Percentiles rank a stretch among this genome's conserved stretches.
Evolutionary conservation across 2,329 filamentous ascomycete species (phyloP).

Genomic region (Talaromyces sp.): DNA sequence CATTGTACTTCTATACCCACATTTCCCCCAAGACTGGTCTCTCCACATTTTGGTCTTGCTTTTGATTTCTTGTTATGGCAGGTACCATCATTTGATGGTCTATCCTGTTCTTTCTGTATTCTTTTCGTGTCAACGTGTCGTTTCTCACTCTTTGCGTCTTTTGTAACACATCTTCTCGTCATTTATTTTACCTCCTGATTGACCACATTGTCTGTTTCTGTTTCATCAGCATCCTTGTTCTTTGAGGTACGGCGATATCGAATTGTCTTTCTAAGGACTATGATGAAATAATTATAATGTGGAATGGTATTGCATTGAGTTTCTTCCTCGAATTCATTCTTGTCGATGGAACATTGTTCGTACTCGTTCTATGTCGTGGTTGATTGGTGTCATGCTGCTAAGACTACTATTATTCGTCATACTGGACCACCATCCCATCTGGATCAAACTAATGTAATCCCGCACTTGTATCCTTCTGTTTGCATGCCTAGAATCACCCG

Average conservation of each 20-base stretch:
- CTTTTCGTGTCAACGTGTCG: background rate
- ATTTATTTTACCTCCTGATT: constrained; percentile 14
- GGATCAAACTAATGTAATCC: background rate
- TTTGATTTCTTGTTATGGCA: constrained; percentile 25
- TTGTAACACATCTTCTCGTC: constrained; percentile 17
- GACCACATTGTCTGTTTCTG: background rate
- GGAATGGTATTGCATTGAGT: constrained; percentile 8
- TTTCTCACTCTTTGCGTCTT: constrained; percentile 7
- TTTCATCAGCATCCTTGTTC: constrained; percentile 1
- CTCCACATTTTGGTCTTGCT: constrained; percentile 8
- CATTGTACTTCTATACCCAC: constrained; percentile 21
- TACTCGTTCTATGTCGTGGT: background rate
- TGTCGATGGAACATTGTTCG: background rate
- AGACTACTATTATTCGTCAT: background rate
- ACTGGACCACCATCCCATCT: background rate
- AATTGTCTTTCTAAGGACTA: constrained; percentile 8
- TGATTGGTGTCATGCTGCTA: background rate
- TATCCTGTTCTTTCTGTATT: constrained; percentile 13
- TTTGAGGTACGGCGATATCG: constrained; percentile 10
- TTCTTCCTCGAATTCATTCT: background rate
- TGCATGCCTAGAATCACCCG: background rate
- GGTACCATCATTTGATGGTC: constrained; percentile 24
- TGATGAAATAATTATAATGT: constrained; percentile 16
- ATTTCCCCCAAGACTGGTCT: constrained; percentile 10
- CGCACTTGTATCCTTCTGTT: too few species aligned